These are phyloP conservation scores for Climacium dendroides DNA, from an alignment of 225 moss, liverwort and hornwort species.

Conservation along the genomic window DNA sequence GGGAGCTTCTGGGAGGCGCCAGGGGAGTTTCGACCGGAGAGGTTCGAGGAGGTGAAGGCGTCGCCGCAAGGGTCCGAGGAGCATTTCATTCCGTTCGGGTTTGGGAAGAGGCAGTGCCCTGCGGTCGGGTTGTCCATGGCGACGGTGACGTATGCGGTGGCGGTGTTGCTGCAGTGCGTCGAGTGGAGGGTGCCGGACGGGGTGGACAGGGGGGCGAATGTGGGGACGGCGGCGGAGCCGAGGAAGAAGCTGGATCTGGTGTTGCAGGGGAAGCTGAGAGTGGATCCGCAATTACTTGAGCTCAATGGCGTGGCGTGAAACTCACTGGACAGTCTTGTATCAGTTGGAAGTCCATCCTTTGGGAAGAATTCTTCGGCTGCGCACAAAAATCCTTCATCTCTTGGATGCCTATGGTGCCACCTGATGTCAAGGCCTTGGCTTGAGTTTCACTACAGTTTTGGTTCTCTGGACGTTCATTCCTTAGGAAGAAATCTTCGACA, in stretches of 20 bases:
- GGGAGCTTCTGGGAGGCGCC: background rate
- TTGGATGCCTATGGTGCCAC: background rate
- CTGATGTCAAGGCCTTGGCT: background rate
- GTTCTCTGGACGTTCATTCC: background rate
- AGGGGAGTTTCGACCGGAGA: background rate
- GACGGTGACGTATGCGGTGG: background rate
- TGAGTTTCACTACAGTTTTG: background rate
- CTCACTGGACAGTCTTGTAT: background rate
- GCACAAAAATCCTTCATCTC: background rate
- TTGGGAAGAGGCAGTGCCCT: background rate
- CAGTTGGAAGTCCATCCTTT: background rate
- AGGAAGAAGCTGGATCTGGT: background rate
- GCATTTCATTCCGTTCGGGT: slow-evolving; percentile 5
- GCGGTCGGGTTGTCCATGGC: background rate
- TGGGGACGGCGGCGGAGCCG: background rate
- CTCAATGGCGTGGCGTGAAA: background rate
- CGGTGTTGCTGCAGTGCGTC: background rate
- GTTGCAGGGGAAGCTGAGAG: background rate
- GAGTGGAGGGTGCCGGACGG: background rate
- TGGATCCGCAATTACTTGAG: background rate
- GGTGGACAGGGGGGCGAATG: background rate
- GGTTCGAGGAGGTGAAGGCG: background rate
- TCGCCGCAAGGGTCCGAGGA: background rate
- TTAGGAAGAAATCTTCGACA: background rate
- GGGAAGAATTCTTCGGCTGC: background rate